phyloP scores from a whole-genome alignment of 2,329 filamentous ascomycete genomes.

The Botrytis paeoniae region DNA sequence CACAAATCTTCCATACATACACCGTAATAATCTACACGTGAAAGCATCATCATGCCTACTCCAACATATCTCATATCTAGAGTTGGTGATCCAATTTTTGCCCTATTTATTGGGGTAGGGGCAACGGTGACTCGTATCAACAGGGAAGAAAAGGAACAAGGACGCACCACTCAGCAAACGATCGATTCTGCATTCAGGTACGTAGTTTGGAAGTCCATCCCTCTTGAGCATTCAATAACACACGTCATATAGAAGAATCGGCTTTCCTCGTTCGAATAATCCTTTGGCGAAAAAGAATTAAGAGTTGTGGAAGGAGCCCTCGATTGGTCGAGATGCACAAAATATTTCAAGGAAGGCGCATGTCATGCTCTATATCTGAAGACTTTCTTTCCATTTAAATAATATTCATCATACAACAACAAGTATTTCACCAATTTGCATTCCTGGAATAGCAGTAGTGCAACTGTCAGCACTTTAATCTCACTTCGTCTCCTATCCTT shows the following conservation, averaged over 20 bases:
- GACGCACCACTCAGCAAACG: slow-evolving; percentile 34
- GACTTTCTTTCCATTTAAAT: neutral
- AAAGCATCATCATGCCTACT: slow-evolving; percentile 32
- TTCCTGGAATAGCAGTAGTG: slow-evolving; percentile 2
- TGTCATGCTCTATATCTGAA: neutral
- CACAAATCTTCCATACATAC: neutral
- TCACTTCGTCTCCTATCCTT: slow-evolving; percentile 13
- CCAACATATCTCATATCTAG: slow-evolving; percentile 40
- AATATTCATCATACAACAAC: neutral
- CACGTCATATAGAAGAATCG: slow-evolving; percentile 21
- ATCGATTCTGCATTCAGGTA: slow-evolving; percentile 37
- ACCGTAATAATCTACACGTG: neutral
- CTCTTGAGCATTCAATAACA: neutral
- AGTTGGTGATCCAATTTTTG: slow-evolving; percentile 53
- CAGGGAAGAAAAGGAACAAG: slow-evolving; percentile 49
- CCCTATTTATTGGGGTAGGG: slow-evolving; percentile 49
- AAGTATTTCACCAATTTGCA: slow-evolving; percentile 15
- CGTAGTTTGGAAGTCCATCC: neutral
- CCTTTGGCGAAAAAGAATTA: slow-evolving; percentile 14
- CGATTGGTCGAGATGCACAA: neutral
- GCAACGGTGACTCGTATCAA: slow-evolving; percentile 53
- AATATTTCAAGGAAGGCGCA: slow-evolving; percentile 13
- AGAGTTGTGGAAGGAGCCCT: slow-evolving; percentile 10
- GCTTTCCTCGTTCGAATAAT: slow-evolving; percentile 21
- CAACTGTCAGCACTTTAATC: slow-evolving; percentile 16